Evolutionary conservation across 2,329 filamentous ascomycete species (phyloP).

Genomic region (Penicillium occitanis): DNA sequence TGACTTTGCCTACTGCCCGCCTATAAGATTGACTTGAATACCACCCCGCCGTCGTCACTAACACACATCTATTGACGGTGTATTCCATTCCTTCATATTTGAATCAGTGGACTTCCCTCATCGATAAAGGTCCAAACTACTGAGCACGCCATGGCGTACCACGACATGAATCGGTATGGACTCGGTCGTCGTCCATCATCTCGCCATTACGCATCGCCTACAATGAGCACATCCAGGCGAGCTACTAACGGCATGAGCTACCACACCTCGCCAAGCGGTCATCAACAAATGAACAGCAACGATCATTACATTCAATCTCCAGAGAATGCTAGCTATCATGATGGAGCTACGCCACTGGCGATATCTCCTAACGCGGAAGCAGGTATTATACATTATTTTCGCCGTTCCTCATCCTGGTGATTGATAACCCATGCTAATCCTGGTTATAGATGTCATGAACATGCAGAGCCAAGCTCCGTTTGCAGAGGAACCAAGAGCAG

Average conservation of each 20-base stretch:
- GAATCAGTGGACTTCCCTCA: background rate
- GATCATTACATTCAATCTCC: background rate
- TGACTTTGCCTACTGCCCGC: background rate
- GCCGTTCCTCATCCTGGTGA: background rate
- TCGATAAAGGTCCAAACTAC: background rate
- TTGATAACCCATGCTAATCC: background rate
- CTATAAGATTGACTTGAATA: background rate
- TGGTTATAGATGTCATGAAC: background rate
- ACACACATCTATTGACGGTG: background rate
- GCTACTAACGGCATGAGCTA: background rate
- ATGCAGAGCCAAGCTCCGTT: background rate
- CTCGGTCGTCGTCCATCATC: background rate
- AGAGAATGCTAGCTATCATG: background rate
- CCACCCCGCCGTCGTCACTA: background rate
- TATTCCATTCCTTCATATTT: background rate
- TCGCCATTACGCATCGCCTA: background rate
- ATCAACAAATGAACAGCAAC: background rate
- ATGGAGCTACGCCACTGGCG: background rate
- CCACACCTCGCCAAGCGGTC: background rate
- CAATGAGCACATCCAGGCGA: background rate
- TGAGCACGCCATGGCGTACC: background rate
- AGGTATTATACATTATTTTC: background rate
- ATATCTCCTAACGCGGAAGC: background rate
- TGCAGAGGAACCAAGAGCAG: rapidly evolving
- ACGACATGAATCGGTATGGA: background rate